phyloP scores from a whole-genome alignment of 1,284 basidiomycete genomes.

The Phylloporus sp. region DNA sequence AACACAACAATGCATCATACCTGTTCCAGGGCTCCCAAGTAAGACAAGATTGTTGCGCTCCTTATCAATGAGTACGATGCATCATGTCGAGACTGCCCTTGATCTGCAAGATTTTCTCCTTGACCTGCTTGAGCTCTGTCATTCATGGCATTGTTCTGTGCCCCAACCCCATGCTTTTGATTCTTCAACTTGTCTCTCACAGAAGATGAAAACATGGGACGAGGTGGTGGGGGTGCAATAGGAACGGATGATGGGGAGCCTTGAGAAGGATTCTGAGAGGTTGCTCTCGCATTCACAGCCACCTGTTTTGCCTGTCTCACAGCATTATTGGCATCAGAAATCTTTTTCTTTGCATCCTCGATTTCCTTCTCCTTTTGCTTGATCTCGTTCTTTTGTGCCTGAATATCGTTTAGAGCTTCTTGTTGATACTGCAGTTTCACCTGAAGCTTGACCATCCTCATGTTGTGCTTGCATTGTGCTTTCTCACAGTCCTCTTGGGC shows the following conservation, averaged over 20 bases:
- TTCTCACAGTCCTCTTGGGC: not conserved
- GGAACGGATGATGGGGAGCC: slow-evolving; percentile 1
- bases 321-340: not conserved
- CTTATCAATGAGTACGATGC: slow-evolving; percentile 46
- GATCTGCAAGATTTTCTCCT: slow-evolving; percentile 51
- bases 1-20: slow-evolving; percentile 32
- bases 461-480: not conserved
- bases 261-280: slow-evolving; percentile 6
- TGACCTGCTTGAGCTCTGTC: slow-evolving; percentile 62
- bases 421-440: not conserved
- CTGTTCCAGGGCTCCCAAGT: slow-evolving; percentile 67
- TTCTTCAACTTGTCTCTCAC: slow-evolving; percentile 52
- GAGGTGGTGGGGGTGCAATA: slow-evolving; percentile 12
- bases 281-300: slow-evolving; percentile 2
- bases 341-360: not conserved
- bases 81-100: slow-evolving; percentile 54
- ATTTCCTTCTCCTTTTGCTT: not conserved
- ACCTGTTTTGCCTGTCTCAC: slow-evolving; percentile 14
- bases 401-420: not conserved
- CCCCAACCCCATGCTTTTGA: slow-evolving; percentile 52
- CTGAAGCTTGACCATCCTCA: not conserved
- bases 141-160: slow-evolving; percentile 50
- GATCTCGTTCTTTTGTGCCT: not conserved
- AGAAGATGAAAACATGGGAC: slow-evolving; percentile 32
- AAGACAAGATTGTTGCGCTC: slow-evolving; percentile 60